These are phyloP conservation scores for Pseudogymnoascus sp. DNA, from an alignment of 2,329 filamentous ascomycete genomes.

Conservation along the genomic window DNA sequence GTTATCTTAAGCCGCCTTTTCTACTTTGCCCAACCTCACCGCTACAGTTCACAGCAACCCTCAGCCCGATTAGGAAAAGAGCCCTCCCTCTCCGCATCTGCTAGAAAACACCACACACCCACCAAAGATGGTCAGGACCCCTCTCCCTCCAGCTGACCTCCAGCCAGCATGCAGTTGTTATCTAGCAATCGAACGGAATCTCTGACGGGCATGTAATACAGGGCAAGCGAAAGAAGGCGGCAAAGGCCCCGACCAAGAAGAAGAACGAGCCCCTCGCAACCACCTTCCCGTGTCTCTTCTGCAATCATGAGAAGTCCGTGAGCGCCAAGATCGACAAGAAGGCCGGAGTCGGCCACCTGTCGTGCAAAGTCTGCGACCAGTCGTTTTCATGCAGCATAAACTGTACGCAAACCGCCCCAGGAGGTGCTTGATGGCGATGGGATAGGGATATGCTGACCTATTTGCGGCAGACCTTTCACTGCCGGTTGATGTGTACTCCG, in stretches of 20 bases:
- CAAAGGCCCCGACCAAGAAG: conserved; percentile 57
- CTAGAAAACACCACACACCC: conserved; percentile 2
- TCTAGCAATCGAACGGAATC: not conserved
- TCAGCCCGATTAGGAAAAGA: conserved; percentile 8
- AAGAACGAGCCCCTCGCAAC: conserved; percentile 63
- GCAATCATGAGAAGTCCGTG: conserved; percentile 93
- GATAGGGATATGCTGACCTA: conserved; percentile 14
- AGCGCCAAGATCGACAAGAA: conserved; percentile 92
- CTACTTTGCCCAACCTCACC: conserved; percentile 6
- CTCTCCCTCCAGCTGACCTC: not conserved
- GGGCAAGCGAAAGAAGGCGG: conserved; percentile 90
- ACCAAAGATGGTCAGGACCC: conserved; percentile 5
- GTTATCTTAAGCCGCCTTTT: conserved; percentile 7
- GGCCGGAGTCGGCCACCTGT: conserved; percentile 70
- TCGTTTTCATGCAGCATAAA: conserved; percentile 89
- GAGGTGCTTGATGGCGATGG: conserved; percentile 1
- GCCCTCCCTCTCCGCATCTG: not conserved
- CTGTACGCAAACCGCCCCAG: conserved; percentile 42
- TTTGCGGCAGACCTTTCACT: conserved; percentile 65
- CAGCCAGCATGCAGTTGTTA: not conserved
- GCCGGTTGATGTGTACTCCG: conserved; percentile 89
- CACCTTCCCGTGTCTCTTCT: conserved; percentile 94
- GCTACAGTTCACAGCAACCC: not conserved
- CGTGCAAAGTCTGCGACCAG: conserved; percentile 90
- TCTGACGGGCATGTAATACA: conserved; percentile 30